Conservation (phyloP, 768 basidiomycete genomes). For the Boletus bicolor region DNA sequence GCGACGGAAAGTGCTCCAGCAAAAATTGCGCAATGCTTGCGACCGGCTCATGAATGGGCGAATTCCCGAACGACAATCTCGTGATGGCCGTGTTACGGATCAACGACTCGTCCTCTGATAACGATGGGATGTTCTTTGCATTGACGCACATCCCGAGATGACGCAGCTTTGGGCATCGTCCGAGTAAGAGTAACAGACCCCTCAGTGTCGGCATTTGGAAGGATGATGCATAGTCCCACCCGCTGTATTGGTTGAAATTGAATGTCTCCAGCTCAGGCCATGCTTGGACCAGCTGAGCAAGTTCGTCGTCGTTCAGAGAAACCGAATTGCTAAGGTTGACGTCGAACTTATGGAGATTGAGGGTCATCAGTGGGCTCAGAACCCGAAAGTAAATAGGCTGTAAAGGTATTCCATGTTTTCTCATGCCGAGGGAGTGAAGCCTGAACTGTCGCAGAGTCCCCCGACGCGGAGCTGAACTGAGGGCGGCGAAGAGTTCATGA, state of each 20-base stretch:
- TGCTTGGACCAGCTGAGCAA: background rate
- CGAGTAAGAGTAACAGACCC: constrained; percentile 3
- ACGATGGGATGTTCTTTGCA: background rate
- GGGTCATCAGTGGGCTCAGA: constrained; percentile 1
- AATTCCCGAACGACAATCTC: background rate
- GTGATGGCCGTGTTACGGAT: constrained; percentile 1
- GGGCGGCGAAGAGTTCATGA: constrained; percentile 3
- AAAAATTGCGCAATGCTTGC: background rate
- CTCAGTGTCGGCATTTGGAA: constrained; percentile 1
- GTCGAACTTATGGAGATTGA: background rate
- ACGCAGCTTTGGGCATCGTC: background rate
- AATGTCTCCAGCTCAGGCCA: constrained; percentile 5
- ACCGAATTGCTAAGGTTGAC: background rate
- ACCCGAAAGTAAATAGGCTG: background rate
- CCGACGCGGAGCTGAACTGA: background rate
- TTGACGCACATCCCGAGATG: constrained; percentile 1
- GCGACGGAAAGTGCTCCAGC: constrained; percentile 3
- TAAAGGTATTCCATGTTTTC: background rate
- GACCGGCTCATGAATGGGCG: background rate
- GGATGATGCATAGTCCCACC: background rate
- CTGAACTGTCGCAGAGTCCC: background rate
- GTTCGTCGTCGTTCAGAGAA: constrained; percentile 6
- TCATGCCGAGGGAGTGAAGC: background rate
- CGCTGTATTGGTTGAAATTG: background rate
- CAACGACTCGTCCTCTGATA: background rate